These are phyloP conservation scores for Quercus ilex DNA, from an alignment of 306 rosid species.

Conservation along the genomic window DNA sequence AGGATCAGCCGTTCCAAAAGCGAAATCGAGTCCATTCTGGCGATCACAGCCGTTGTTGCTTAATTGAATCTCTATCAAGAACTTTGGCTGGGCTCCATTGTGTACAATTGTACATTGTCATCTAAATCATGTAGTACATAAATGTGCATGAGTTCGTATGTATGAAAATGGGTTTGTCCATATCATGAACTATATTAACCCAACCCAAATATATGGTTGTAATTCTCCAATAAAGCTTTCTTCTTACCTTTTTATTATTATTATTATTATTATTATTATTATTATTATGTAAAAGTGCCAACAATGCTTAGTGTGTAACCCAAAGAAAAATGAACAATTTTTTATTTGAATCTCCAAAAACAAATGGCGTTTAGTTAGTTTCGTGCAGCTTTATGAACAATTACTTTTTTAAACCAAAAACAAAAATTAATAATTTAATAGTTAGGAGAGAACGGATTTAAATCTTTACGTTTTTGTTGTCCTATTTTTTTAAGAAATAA, in stretches of 20 bases:
- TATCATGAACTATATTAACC: neutral
- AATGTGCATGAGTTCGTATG: neutral
- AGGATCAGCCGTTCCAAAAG: constrained; percentile 41
- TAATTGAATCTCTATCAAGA: constrained; percentile 11
- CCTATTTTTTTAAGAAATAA: too few relatives aligned
- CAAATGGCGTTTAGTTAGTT: neutral
- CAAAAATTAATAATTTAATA: too few relatives aligned
- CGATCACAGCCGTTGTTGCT: constrained; percentile 56
- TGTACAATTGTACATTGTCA: neutral
- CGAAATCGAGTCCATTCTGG: constrained; percentile 49
- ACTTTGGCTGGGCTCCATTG: neutral
- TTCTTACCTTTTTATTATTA: too few relatives aligned
- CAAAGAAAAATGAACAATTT: too few relatives aligned
- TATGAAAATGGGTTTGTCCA: constrained; percentile 17
- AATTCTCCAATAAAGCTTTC: neutral
- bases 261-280: neutral
- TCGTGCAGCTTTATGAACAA: neutral
- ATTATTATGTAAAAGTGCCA: neutral
- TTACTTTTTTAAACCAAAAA: too few relatives aligned
- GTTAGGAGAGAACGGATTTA: too few relatives aligned
- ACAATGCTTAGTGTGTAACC: too few relatives aligned
- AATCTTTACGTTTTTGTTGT: too few relatives aligned
- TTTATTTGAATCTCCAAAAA: neutral
- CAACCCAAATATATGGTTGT: neutral
- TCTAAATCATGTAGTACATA: neutral